These are phyloP conservation scores for Ophiostoma angusticollis DNA, from an alignment of 2,329 filamentous ascomycete genomes.

Conservation along the genomic window DNA sequence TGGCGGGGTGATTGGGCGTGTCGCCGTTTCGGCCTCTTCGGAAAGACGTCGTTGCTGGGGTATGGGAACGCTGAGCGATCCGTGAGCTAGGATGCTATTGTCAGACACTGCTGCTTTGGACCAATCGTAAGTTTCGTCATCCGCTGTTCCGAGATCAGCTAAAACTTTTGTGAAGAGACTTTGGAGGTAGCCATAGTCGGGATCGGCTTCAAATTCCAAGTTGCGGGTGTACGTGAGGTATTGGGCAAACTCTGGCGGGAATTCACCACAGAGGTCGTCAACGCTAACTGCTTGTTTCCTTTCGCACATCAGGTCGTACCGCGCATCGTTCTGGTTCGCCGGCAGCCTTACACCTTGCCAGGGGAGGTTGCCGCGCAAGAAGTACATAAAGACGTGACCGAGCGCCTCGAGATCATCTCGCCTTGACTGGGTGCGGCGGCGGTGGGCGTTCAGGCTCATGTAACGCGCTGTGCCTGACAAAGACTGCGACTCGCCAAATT, in stretches of 20 bases:
- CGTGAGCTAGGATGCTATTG: slow-evolving; percentile 57
- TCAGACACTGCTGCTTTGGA: slow-evolving; percentile 76
- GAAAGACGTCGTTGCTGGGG: too few species aligned
- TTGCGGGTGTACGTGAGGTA: slow-evolving; percentile 95
- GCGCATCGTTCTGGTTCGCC: slow-evolving; percentile 73
- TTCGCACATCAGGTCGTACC: slow-evolving; percentile 99
- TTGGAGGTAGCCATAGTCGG: slow-evolving; percentile 93
- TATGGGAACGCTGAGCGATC: too few species aligned
- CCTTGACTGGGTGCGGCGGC: slow-evolving; percentile 88
- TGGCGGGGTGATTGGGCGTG: background rate
- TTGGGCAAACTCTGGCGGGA: slow-evolving; percentile 93
- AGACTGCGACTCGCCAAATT: slow-evolving; percentile 91
- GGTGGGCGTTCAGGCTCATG: slow-evolving; percentile 99
- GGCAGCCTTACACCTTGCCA: slow-evolving; percentile 62
- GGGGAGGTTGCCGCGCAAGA: slow-evolving; percentile 53
- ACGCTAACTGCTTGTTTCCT: slow-evolving; percentile 97
- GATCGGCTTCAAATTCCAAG: slow-evolving; percentile 92
- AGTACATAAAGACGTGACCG: slow-evolving; percentile 66
- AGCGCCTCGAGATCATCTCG: slow-evolving; percentile 89
- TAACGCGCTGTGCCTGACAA: slow-evolving; percentile 93
- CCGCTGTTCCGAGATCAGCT: slow-evolving; percentile 82
- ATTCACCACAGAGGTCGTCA: slow-evolving; percentile 90
- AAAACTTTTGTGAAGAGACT: slow-evolving; percentile 91
- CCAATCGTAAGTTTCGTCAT: slow-evolving; percentile 98
- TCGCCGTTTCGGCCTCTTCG: background rate